Conservation (phyloP, 2,329 filamentous ascomycete genomes). For the Eutypella sp. region DNA sequence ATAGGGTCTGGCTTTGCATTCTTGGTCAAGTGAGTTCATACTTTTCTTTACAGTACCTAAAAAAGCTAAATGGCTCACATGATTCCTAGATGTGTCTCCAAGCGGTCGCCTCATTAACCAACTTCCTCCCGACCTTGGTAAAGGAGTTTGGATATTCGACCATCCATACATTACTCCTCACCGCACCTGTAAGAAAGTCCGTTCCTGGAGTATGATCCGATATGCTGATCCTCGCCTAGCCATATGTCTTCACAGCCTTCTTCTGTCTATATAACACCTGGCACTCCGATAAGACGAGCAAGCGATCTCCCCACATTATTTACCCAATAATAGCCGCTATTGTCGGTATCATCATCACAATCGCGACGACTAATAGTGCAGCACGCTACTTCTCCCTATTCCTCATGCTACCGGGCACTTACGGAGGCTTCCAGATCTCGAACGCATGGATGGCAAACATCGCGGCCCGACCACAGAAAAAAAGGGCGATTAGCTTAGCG, state of each 20-base stretch:
- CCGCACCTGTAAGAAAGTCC: slow-evolving; percentile 14
- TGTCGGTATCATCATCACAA: slow-evolving; percentile 21
- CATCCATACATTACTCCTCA: slow-evolving; percentile 23
- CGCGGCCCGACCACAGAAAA: slow-evolving; percentile 18
- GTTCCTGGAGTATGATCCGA: background rate
- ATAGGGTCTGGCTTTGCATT: slow-evolving; percentile 22
- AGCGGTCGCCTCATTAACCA: slow-evolving; percentile 25
- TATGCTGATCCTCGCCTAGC: slow-evolving; percentile 2
- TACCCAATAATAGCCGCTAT: slow-evolving; percentile 12
- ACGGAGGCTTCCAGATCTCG: slow-evolving; percentile 20
- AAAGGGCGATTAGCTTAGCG: slow-evolving; percentile 19
- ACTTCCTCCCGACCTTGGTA: slow-evolving; percentile 28
- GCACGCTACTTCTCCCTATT: slow-evolving; percentile 21
- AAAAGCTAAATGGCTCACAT: background rate
- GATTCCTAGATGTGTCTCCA: slow-evolving; percentile 23
- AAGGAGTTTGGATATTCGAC: slow-evolving; percentile 22
- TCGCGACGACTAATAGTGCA: slow-evolving; percentile 15
- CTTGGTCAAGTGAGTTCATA: background rate
- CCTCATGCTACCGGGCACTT: slow-evolving; percentile 15
- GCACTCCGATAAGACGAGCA: slow-evolving; percentile 23
- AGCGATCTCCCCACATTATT: slow-evolving; percentile 18
- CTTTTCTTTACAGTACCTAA: too few species aligned
- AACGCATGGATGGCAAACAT: slow-evolving; percentile 26
- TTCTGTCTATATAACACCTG: slow-evolving; percentile 25
- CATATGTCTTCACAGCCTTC: slow-evolving; percentile 23